These are phyloP conservation scores for Termitomyces bulborhizus DNA, from an alignment of 768 basidiomycete species.

Conservation along the genomic window DNA sequence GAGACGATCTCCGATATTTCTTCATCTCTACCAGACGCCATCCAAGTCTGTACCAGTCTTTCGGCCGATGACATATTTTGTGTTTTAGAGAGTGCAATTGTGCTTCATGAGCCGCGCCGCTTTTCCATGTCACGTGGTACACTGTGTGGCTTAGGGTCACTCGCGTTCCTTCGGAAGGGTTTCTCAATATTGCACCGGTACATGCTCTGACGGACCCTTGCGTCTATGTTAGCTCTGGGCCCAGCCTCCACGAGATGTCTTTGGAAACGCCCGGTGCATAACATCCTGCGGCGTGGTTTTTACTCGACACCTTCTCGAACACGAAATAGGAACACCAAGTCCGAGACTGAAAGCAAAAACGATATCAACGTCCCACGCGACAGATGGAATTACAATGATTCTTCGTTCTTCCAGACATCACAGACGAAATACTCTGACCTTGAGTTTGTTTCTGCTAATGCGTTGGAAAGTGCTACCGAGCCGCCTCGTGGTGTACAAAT, in stretches of 20 bases:
- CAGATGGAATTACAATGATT: conserved; percentile 75
- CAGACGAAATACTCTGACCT: conserved; percentile 35
- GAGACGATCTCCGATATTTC: conserved; percentile 53
- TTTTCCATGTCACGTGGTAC: conserved; percentile 10
- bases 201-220: conserved; percentile 17
- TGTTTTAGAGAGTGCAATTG: background rate
- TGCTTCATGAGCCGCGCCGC: background rate
- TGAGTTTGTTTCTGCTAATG: conserved; percentile 61
- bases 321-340: conserved; percentile 9
- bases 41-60: conserved; percentile 66
- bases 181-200: conserved; percentile 2
- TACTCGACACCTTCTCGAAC: conserved; percentile 14
- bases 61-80: conserved; percentile 29
- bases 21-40: conserved; percentile 54
- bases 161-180: background rate
- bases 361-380: conserved; percentile 32
- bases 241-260: conserved; percentile 26
- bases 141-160: background rate
- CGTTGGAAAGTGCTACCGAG: conserved; percentile 44
- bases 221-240: conserved; percentile 31
- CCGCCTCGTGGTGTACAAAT: conserved; percentile 86
- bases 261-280: conserved; percentile 17
- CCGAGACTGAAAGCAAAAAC: conserved; percentile 9
- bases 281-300: conserved; percentile 16
- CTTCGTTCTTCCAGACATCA: conserved; percentile 50